Evolutionary conservation across 75 land plant genomes (phyloP), one percentile per base, ranked within the genome.

Genomic region (Pinus taeda): DNA sequence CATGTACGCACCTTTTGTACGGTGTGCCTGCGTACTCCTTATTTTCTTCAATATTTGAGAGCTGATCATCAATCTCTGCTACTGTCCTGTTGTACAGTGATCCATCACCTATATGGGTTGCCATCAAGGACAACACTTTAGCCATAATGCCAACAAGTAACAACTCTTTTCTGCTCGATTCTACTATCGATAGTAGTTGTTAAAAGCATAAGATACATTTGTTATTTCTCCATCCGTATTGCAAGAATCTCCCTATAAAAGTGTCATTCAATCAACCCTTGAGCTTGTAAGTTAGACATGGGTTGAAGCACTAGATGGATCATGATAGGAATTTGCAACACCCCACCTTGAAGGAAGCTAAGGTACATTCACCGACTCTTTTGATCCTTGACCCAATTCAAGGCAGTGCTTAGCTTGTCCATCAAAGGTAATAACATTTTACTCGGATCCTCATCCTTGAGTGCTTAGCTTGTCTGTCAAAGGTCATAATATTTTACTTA

Each of bases 321-420:
- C 89, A 37, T 11, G 42, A 22, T 75, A 77, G 57, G 93, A 91
- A 64, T 96, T 74, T 26, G 93, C 90, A 49, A 96, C 84, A 74
- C 98, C 93, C 98, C 98, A 96, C 75, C 93, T 86, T 11, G 81
- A 72, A 15, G 96, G 92, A 4, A 90, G 79, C 74, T 96, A 92
- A 3, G 77, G 73, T 2, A 96, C 97, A 77, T 84, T 83, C 42
- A 78, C 81, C 22, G 88, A 67, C 59, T 18, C 33, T 11, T 75
- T 78, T 36, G 81, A 81, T 5, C 92, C 93, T 36, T 79, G 30
- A 18, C 95, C 97, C 49, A 96, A 83, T 58, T 92, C 83, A 33
- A 95, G 77, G 12, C 82, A 74, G 73, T 90, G 89, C 74, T 90
- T 90, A 14, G 84, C 86, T 53, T 84, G 85, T 17, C 93, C 93